Evolutionary conservation across 768 basidiomycete genomes (phyloP).

Genomic region (Russula ochroleuca): DNA sequence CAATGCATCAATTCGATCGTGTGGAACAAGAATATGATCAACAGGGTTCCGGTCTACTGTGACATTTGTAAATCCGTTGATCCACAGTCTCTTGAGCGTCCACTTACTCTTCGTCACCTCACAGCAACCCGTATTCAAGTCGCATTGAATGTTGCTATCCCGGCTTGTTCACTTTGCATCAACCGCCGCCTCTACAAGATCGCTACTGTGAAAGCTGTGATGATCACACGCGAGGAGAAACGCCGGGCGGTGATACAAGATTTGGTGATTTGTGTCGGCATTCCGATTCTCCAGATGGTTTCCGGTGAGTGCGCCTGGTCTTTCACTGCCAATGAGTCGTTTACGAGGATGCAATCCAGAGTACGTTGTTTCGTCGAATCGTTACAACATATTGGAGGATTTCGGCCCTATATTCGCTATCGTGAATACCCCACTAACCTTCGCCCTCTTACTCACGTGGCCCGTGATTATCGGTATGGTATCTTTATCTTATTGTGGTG

Average conservation of each 20-base stretch:
- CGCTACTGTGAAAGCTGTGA: conserved; percentile 35
- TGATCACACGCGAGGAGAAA: conserved; percentile 26
- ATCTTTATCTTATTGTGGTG: conserved; percentile 40
- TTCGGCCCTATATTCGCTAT: conserved; percentile 42
- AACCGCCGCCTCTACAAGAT: conserved; percentile 49
- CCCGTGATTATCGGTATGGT: conserved; percentile 28
- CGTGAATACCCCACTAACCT: conserved; percentile 33
- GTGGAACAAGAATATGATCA: conserved; percentile 59
- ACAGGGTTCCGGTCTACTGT: conserved; percentile 48
- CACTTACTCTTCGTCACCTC: background rate
- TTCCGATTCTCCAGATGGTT: conserved; percentile 16
- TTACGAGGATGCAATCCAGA: background rate
- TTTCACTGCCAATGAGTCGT: background rate
- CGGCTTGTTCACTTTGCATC: conserved; percentile 43
- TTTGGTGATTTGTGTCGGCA: conserved; percentile 32
- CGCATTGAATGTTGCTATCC: conserved; percentile 37
- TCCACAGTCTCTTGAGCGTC: background rate
- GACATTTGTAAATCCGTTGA: conserved; percentile 46
- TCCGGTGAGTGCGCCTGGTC: background rate
- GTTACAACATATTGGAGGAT: conserved; percentile 33
- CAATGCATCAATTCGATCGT: conserved; percentile 63
- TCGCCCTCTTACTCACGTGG: conserved; percentile 34
- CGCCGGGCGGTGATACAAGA: background rate
- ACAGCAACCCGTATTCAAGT: conserved; percentile 41
- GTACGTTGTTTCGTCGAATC: background rate